Conservation (phyloP, 1,139 yeast species). For the Pichia sp. region DNA sequence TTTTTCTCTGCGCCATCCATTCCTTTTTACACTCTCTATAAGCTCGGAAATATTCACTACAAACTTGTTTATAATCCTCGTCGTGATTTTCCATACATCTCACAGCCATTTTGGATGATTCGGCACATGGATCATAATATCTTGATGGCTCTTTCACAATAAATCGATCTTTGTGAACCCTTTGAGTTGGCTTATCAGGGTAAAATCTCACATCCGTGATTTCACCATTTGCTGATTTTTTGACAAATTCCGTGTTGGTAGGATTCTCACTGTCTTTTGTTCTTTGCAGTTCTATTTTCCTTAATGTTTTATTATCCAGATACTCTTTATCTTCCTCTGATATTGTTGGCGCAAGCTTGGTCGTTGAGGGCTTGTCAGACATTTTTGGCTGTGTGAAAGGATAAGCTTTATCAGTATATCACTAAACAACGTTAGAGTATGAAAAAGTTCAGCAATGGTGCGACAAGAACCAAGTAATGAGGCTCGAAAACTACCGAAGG, state of each 20-base stretch:
- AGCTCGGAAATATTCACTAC: slow-evolving; percentile 85
- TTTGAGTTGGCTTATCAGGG: slow-evolving; percentile 72
- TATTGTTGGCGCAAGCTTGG: too few species aligned
- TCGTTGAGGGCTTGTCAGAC: not conserved
- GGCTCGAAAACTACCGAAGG: too few species aligned
- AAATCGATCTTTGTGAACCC: slow-evolving; percentile 54
- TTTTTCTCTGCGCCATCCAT: slow-evolving; percentile 37
- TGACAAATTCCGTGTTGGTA: slow-evolving; percentile 29
- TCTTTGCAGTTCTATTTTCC: slow-evolving; percentile 13
- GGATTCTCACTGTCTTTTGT: not conserved
- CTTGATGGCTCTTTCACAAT: slow-evolving; percentile 67
- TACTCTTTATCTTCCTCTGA: slow-evolving; percentile 20
- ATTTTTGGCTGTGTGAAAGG: not conserved
- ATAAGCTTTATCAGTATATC: not conserved
- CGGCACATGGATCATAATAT: slow-evolving; percentile 89
- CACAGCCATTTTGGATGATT: slow-evolving; percentile 79
- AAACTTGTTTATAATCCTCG: slow-evolving; percentile 47
- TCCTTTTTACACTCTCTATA: slow-evolving; percentile 87
- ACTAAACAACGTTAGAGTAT: too few species aligned
- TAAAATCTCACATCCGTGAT: slow-evolving; percentile 57
- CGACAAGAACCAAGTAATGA: too few species aligned
- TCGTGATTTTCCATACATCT: slow-evolving; percentile 77
- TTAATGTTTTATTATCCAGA: slow-evolving; percentile 33
- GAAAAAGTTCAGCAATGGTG: too few species aligned
- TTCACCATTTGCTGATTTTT: slow-evolving; percentile 31